Percentiles rank a stretch among this genome's conserved stretches.
Conservation (phyloP, 495 filamentous ascomycete genomes). For the Antarctomyces pellizariae region DNA sequence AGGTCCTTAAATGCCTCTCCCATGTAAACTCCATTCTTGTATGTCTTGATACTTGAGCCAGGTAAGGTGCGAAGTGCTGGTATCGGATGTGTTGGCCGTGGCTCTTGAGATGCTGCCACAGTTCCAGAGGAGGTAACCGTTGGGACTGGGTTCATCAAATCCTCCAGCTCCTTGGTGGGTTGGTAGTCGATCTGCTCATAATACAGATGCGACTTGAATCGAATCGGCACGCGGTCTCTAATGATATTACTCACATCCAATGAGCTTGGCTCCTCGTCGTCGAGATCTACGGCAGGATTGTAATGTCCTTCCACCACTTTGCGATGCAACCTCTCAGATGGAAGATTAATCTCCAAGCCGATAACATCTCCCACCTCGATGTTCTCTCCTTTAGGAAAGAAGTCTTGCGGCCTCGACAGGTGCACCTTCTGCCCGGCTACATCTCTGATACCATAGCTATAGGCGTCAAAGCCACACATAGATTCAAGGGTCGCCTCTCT, state of each 20-base stretch:
- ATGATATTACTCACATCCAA: conserved; percentile 45
- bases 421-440: conserved; percentile 76
- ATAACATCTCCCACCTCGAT: conserved; percentile 77
- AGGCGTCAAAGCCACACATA: conserved; percentile 87
- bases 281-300: conserved; percentile 60
- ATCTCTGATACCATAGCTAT: conserved; percentile 86
- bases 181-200: conserved; percentile 92
- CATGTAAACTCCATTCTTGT: conserved; percentile 72
- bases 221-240: conserved; percentile 80
- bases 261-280: conserved; percentile 22
- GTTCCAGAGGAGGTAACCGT: conserved; percentile 18
- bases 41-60: conserved; percentile 63
- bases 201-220: conserved; percentile 78
- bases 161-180: conserved; percentile 68
- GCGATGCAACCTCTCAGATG: conserved; percentile 59
- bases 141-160: conserved; percentile 53
- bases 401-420: conserved; percentile 75
- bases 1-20: conserved; percentile 78
- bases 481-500: conserved; percentile 79
- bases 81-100: conserved; percentile 40
- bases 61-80: conserved; percentile 63
- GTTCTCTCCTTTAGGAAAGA: conserved; percentile 50
- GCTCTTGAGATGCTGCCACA: conserved; percentile 12
- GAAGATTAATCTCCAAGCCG: conserved; percentile 77
- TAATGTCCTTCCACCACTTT: conserved; percentile 73